phyloP scores from a whole-genome alignment of 2,329 filamentous ascomycete species.

The Elsinoe fawcettii region DNA sequence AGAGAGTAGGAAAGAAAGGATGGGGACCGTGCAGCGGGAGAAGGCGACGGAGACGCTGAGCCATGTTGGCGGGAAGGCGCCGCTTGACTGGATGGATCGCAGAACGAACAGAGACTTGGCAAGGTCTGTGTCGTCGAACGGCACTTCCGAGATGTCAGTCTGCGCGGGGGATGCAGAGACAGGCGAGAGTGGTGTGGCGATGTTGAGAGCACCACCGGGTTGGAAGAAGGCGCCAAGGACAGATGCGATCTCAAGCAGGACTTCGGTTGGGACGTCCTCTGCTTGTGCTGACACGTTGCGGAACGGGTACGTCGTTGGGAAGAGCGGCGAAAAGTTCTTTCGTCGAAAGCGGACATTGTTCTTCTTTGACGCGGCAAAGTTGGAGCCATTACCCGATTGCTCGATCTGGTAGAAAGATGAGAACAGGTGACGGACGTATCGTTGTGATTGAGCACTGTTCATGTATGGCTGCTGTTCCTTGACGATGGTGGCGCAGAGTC shows the following conservation, averaged over 20 bases:
- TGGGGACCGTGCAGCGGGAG: constrained; percentile 22
- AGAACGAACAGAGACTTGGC: constrained; percentile 60
- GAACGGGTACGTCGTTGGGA: constrained; percentile 86
- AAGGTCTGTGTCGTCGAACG: constrained; percentile 5
- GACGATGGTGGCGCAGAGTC: constrained; percentile 85
- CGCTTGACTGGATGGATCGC: constrained; percentile 79
- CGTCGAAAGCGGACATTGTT: constrained; percentile 5
- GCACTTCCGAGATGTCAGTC: constrained; percentile 1
- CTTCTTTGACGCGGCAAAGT: constrained; percentile 9
- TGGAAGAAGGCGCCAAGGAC: constrained; percentile 76
- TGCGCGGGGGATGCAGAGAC: not conserved
- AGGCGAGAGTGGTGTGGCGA: not conserved
- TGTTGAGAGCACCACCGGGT: not conserved
- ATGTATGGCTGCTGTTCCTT: constrained; percentile 56
- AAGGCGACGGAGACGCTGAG: constrained; percentile 72
- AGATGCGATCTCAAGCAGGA: constrained; percentile 79
- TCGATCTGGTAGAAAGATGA: constrained; percentile 16
- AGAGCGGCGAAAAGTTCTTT: constrained; percentile 65
- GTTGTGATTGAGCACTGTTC: constrained; percentile 13
- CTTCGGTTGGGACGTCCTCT: constrained; percentile 56
- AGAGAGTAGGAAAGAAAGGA: constrained; percentile 16
- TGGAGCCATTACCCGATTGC: not conserved
- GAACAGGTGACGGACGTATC: constrained; percentile 16
- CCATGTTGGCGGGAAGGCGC: constrained; percentile 85
- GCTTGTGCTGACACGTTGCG: constrained; percentile 59